Evolutionary conservation across 768 basidiomycete genomes (phyloP).

Genomic region (Kwoniella dendrophila): DNA sequence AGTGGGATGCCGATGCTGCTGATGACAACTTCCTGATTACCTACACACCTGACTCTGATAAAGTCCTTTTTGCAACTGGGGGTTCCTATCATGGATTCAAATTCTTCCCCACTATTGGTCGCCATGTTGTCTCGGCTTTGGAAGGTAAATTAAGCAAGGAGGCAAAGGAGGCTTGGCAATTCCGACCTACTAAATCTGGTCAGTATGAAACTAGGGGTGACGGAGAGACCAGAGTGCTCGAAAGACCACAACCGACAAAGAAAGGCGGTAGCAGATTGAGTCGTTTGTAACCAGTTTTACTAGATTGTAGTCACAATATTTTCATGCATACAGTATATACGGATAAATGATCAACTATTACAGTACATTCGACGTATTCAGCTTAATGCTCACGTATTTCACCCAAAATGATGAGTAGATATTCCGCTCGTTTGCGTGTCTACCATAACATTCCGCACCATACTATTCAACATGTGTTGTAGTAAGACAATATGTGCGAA

Average conservation of each 20-base stretch:
- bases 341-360: no score
- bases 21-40: slow-evolving; percentile 8
- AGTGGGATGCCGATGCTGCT: slow-evolving; percentile 10
- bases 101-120: slow-evolving; percentile 8
- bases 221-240: slow-evolving; percentile 3
- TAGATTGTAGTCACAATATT: no score
- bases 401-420: no score
- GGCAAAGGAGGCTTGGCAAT: neutral
- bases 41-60: slow-evolving; percentile 2
- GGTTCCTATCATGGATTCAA: slow-evolving; percentile 10
- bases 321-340: no score
- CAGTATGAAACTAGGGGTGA: neutral
- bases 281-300: no score
- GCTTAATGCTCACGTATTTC: no score
- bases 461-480: no score
- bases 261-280: neutral
- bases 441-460: no score
- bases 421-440: no score
- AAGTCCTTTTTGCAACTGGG: slow-evolving; percentile 1
- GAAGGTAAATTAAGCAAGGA: slow-evolving; percentile 5
- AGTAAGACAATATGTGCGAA: no score
- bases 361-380: no score
- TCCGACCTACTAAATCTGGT: neutral
- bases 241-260: neutral
- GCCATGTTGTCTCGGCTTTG: slow-evolving; percentile 1